These are phyloP conservation scores for Cucurbita ficifolia DNA, from an alignment of 306 rosid species.

Conservation along the genomic window DNA sequence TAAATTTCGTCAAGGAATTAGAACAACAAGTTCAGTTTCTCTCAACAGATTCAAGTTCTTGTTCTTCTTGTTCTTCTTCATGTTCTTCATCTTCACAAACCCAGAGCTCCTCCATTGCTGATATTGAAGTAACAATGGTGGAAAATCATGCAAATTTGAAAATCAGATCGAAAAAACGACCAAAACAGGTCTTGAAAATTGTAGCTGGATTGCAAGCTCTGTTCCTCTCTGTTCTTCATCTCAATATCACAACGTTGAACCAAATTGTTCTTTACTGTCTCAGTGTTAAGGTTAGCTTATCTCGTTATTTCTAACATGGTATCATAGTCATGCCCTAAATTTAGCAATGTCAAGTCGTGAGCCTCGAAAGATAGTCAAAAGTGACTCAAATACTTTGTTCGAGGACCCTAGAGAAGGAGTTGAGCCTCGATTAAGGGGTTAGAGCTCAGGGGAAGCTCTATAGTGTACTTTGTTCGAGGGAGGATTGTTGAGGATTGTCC, in stretches of 20 bases:
- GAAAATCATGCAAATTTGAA: constrained; percentile 85
- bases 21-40: constrained; percentile 68
- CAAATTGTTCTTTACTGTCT: constrained; percentile 56
- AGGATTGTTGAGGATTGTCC: no score
- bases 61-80: not conserved
- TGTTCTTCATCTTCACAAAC: constrained; percentile 60
- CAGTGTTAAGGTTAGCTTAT: constrained; percentile 49
- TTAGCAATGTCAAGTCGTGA: no score
- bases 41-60: constrained; percentile 2
- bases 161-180: constrained; percentile 50
- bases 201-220: constrained; percentile 52
- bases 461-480: no score
- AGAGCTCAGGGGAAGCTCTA: no score
- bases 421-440: no score
- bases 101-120: constrained; percentile 24
- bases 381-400: no score
- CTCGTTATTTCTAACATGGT: not conserved
- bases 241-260: constrained; percentile 48
- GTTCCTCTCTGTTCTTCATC: constrained; percentile 71
- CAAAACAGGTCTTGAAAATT: constrained; percentile 61
- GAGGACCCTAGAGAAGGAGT: no score
- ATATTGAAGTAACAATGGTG: constrained; percentile 83
- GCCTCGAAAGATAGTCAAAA: no score
- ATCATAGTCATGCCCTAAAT: no score
- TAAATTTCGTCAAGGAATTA: constrained; percentile 79